Evolutionary conservation across 208 protist genomes (phyloP).

Genomic region (Crithidia brevicula): DNA sequence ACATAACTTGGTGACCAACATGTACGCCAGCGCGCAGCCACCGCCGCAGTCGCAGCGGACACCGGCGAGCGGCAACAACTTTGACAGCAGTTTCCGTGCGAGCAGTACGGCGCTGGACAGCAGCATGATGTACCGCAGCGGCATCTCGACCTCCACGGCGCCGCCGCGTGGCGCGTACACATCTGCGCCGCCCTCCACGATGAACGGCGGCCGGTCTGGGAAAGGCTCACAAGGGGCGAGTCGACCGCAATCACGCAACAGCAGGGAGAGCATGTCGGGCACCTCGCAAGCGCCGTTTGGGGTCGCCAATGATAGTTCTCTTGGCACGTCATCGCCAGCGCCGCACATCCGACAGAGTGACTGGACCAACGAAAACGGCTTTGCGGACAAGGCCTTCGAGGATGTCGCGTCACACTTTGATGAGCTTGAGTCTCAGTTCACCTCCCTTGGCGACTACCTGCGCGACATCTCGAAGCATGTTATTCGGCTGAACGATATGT

Average conservation of each 20-base stretch:
- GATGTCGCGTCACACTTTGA: constrained; percentile 77
- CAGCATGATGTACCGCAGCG: constrained; percentile 19
- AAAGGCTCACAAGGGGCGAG: constrained; percentile 5
- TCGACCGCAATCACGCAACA: constrained; percentile 25
- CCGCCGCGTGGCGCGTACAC: background rate
- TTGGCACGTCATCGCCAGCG: constrained; percentile 3
- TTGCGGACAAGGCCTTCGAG: constrained; percentile 77
- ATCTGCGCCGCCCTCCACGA: background rate
- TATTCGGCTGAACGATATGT: constrained; percentile 83
- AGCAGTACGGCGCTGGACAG: constrained; percentile 36
- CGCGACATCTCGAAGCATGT: constrained; percentile 83
- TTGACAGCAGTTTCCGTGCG: constrained; percentile 31
- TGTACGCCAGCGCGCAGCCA: constrained; percentile 64
- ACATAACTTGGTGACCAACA: constrained; percentile 64
- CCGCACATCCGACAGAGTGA: constrained; percentile 28
- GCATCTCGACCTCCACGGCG: background rate
- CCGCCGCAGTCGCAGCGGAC: constrained; percentile 37
- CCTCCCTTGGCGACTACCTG: constrained; percentile 73
- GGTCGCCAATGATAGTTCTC: constrained; percentile 7
- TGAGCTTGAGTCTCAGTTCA: constrained; percentile 76
- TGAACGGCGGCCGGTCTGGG: constrained; percentile 8
- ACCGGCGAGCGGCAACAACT: constrained; percentile 7
- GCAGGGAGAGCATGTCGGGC: background rate
- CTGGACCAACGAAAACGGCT: constrained; percentile 49
- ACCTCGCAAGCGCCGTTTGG: constrained; percentile 4